A percentile compares a stretch with the other conserved stretches of the same genome.
phyloP scores from a whole-genome alignment of 345 rosid species.

The Zanthoxylum bungeanum region DNA sequence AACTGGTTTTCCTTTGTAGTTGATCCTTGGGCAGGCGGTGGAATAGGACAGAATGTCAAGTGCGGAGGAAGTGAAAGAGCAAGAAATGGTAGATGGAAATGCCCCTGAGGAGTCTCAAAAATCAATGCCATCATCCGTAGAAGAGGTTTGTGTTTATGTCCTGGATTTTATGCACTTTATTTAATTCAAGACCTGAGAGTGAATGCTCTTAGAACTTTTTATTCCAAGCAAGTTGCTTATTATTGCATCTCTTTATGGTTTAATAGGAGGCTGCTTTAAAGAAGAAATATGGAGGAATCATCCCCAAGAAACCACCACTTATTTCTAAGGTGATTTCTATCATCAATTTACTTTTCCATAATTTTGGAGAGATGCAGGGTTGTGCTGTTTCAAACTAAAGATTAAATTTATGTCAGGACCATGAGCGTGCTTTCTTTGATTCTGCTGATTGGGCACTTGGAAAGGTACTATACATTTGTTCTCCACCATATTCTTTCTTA shows the following conservation, averaged over 20 bases:
- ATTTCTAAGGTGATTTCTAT: conserved; percentile 72
- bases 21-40: conserved; percentile 26
- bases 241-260: not conserved
- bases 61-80: conserved; percentile 51
- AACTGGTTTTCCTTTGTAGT: not conserved
- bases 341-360: not conserved
- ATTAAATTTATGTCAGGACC: conserved; percentile 57
- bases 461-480: conserved; percentile 58
- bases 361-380: not conserved
- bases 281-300: conserved; percentile 91
- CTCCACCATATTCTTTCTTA: too few relatives aligned
- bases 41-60: conserved; percentile 38
- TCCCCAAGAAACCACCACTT: conserved; percentile 99
- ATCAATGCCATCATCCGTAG: conserved; percentile 53
- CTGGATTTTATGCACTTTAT: not conserved
- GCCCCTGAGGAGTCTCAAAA: conserved; percentile 33
- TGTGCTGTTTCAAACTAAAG: conserved; percentile 4
- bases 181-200: conserved; percentile 6
- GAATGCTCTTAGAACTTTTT: not conserved
- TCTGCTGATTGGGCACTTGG: conserved; percentile 99
- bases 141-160: conserved; percentile 55
- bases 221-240: conserved; percentile 3
- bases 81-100: conserved; percentile 44
- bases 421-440: conserved; percentile 95
- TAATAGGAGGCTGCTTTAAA: conserved; percentile 69